Percentiles rank a stretch among this genome's conserved stretches.
Conservation (phyloP, 768 basidiomycete genomes). For the Kwoniella sp. region DNA sequence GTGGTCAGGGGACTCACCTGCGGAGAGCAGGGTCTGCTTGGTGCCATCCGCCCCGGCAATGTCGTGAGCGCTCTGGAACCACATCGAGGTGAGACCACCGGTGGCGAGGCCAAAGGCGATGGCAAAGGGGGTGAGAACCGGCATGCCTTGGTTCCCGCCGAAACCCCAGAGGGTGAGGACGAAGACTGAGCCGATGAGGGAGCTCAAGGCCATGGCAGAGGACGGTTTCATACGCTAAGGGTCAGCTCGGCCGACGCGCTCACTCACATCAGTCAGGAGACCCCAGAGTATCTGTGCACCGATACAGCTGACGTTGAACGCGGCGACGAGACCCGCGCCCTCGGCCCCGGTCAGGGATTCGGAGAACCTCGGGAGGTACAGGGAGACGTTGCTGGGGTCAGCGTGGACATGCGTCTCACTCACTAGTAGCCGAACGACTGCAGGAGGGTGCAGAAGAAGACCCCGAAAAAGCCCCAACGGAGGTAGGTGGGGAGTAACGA, state of each 20-base stretch:
- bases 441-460: slow-evolving; percentile 17
- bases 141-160: slow-evolving; percentile 13
- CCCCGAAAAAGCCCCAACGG: slow-evolving; percentile 19
- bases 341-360: slow-evolving; percentile 17
- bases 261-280: slow-evolving; percentile 24
- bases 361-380: slow-evolving; percentile 25
- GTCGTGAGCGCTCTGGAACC: slow-evolving; percentile 22
- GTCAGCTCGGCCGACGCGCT: background rate
- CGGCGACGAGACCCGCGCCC: slow-evolving; percentile 23
- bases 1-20: slow-evolving; percentile 5
- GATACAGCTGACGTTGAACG: slow-evolving; percentile 26
- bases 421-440: slow-evolving; percentile 31
- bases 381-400: slow-evolving; percentile 18
- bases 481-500: slow-evolving; percentile 11
- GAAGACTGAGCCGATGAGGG: slow-evolving; percentile 14
- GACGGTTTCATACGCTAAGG: slow-evolving; percentile 21
- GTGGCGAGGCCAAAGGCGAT: slow-evolving; percentile 21
- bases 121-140: slow-evolving; percentile 24
- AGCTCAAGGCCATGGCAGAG: slow-evolving; percentile 24
- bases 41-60: slow-evolving; percentile 26
- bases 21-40: slow-evolving; percentile 21
- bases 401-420: background rate
- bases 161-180: slow-evolving; percentile 28
- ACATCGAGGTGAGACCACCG: slow-evolving; percentile 29
- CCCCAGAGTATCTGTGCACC: slow-evolving; percentile 28